Evolutionary conservation across 495 filamentous ascomycete species (phyloP), one percentile per base, ranked within the genome.

Genomic region (Aspergillus baeticus): DNA sequence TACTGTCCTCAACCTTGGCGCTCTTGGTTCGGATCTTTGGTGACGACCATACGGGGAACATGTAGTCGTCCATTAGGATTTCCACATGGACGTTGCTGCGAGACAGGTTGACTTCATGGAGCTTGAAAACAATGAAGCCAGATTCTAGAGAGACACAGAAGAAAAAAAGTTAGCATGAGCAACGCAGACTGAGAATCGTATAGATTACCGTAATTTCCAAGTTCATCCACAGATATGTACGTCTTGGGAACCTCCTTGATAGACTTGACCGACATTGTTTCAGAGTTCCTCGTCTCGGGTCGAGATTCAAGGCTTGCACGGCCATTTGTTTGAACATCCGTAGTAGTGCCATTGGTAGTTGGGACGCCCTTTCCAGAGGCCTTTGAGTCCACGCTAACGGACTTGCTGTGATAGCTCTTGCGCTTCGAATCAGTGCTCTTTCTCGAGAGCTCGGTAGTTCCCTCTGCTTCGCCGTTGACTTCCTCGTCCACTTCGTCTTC

Each of bases 51-150:
- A 91, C 86, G 1, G 94, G 89, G 80, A 93, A 98, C 41, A 88
- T 81, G 81, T 92, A 90, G 63, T 99, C 94, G 70, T 99, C 94
- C 72, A 98, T 92, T 42, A 95, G 65, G 17, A 98, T 85, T 64
- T 99, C 92, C 33, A 99, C 74, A 62, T 90, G 85, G 20, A 85
- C 87, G 61, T 91, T 82, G 43, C 77, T 84, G 54, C 89, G 86
- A 14, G 87, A 80, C 56, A 98, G 77, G 37, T 95, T 83, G 23
- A 85, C 91, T 57, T 97, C 91, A 63, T 96, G 86, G 54, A 99
- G 81, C 65, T 91, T 92, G 83, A 98, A 98, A 42, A 98, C 89
- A 51, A 99, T 78, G 46, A 99, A 82, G 36, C 94, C 94, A 48
- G 91, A 93, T 69, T 96, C 92, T 86, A 52, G 15, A 26, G 44